Conservation (phyloP, 345 rosid genomes). For the Stellera chamaejasme region DNA sequence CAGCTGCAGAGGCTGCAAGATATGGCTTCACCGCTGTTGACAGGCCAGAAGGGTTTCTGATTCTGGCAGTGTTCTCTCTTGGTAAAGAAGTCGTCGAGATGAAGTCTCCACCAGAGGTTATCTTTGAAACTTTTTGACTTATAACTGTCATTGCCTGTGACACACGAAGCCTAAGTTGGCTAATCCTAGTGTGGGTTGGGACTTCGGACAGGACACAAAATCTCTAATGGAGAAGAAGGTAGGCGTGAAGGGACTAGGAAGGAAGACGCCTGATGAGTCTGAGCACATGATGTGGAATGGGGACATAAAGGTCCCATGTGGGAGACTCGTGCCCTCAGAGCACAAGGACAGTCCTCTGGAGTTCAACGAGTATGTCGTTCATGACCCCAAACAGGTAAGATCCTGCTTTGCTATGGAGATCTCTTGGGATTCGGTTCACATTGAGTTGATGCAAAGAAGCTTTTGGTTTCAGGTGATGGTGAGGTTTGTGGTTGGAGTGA, state of each 20-base stretch:
- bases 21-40: conserved; percentile 67
- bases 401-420: not conserved
- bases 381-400: conserved; percentile 64
- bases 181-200: too few species aligned
- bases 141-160: too few species aligned
- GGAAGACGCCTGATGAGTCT: conserved; percentile 66
- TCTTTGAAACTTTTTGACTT: too few species aligned
- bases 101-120: conserved; percentile 45
- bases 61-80: conserved; percentile 51
- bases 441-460: not conserved
- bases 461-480: conserved; percentile 38
- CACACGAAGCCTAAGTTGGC: too few species aligned
- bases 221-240: conserved; percentile 49
- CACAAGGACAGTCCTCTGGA: conserved; percentile 60
- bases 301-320: conserved; percentile 70
- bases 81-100: conserved; percentile 45
- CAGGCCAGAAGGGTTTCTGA: conserved; percentile 71
- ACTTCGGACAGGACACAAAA: conserved; percentile 32
- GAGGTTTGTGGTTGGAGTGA: conserved; percentile 63
- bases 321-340: conserved; percentile 49
- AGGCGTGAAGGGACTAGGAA: conserved; percentile 66
- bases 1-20: conserved; percentile 79
- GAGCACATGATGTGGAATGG: conserved; percentile 56
- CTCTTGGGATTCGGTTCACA: not conserved
- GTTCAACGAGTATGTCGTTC: conserved; percentile 73